A percentile compares a stretch with the other conserved stretches of the same genome.
Conservation (phyloP, 371 early-diverging fungal species). For the Thermomucor indicae-seudaticae region DNA sequence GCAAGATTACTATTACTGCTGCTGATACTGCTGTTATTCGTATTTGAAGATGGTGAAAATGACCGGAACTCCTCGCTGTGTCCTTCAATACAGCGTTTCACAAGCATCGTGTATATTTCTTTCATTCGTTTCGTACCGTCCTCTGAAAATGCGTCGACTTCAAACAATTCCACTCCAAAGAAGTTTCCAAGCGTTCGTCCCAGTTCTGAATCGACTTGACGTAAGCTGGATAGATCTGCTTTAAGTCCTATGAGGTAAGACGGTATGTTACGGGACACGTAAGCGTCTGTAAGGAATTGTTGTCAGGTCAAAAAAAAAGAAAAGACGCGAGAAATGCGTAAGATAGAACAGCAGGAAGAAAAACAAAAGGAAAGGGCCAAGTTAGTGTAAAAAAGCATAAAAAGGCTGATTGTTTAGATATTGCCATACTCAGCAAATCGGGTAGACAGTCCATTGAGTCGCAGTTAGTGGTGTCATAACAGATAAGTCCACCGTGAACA, state of each 20-base stretch:
- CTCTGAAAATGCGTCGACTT: slow-evolving; percentile 21
- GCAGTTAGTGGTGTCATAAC: slow-evolving; percentile 31
- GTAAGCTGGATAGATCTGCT: slow-evolving; percentile 17
- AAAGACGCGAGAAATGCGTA: neutral
- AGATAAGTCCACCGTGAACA: slow-evolving; percentile 31
- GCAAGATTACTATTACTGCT: neutral
- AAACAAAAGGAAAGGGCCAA: neutral
- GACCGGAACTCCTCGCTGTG: slow-evolving; percentile 9
- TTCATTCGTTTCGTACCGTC: slow-evolving; percentile 22
- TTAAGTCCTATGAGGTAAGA: slow-evolving; percentile 29
- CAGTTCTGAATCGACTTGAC: slow-evolving; percentile 21
- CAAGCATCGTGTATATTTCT: slow-evolving; percentile 17
- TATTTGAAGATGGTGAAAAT: neutral
- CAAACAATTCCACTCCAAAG: slow-evolving; percentile 15
- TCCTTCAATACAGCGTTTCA: slow-evolving; percentile 8
- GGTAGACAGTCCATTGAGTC: slow-evolving; percentile 30
- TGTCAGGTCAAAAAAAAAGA: neutral
- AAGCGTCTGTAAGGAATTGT: slow-evolving; percentile 16
- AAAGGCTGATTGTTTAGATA: slow-evolving; percentile 3
- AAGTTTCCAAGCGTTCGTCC: slow-evolving; percentile 18
- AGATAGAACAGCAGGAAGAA: neutral
- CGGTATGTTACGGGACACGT: slow-evolving; percentile 27
- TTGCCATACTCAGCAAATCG: slow-evolving; percentile 33
- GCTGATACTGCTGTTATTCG: neutral
- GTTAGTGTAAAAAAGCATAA: slow-evolving; percentile 4